Conservation (phyloP, 1,284 basidiomycete genomes). For the Apiotrichum montevideense region DNA sequence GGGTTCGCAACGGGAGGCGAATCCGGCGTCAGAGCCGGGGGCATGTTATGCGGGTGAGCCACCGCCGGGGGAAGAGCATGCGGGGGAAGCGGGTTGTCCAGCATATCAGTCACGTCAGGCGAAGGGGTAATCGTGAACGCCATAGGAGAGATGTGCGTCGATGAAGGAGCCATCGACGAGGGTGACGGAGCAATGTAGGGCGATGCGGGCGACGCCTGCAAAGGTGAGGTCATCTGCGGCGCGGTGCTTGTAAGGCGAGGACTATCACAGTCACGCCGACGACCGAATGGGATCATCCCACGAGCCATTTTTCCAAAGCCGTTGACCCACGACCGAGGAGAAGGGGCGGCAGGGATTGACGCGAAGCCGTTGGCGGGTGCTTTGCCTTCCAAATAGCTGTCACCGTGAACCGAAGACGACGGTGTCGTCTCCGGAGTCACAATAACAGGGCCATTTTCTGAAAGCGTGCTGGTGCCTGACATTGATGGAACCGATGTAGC, state of each 20-base stretch:
- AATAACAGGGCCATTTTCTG: constrained; percentile 2
- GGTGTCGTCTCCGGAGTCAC: constrained; percentile 18
- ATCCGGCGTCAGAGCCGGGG: constrained; percentile 12
- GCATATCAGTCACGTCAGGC: constrained; percentile 15
- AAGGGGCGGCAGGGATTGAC: constrained; percentile 5
- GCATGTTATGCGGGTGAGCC: constrained; percentile 19
- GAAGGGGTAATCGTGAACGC: constrained; percentile 16
- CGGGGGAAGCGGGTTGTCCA: constrained; percentile 9
- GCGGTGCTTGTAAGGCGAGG: not conserved
- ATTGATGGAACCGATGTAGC: constrained; percentile 17
- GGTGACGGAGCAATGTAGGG: constrained; percentile 16
- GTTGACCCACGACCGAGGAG: constrained; percentile 32
- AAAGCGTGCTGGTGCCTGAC: constrained; percentile 5
- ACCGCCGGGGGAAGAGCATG: constrained; percentile 17
- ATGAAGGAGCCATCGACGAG: constrained; percentile 1
- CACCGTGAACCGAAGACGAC: constrained; percentile 12
- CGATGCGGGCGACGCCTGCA: not conserved
- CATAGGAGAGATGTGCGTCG: constrained; percentile 9
- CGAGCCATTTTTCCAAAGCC: constrained; percentile 40
- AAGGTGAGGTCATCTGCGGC: not conserved
- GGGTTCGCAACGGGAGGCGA: constrained; percentile 18
- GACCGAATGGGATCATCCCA: constrained; percentile 27
- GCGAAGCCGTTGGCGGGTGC: constrained; percentile 12
- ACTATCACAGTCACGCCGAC: constrained; percentile 20
- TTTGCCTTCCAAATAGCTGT: constrained; percentile 12